These are phyloP conservation scores for Pyrenochaeta sp. DNA, from an alignment of 2,329 filamentous ascomycete species.

Conservation along the genomic window DNA sequence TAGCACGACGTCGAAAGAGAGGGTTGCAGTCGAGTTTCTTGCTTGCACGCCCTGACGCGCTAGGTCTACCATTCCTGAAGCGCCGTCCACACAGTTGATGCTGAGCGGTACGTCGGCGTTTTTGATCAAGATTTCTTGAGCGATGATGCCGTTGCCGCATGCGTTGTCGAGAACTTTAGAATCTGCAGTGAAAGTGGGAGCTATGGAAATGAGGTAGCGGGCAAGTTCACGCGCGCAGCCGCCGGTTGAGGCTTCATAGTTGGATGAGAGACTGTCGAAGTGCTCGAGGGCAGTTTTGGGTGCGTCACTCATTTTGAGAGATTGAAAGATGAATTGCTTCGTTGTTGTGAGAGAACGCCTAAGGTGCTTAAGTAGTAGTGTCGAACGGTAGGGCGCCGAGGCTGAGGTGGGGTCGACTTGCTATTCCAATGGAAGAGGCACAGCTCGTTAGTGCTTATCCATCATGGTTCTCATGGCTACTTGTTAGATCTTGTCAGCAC, in stretches of 20 bases:
- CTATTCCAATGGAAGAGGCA: background rate
- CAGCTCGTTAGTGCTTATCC: background rate
- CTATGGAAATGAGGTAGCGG: conserved; percentile 18
- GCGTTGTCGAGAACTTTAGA: conserved; percentile 37
- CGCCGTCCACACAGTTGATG: conserved; percentile 18
- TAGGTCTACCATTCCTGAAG: conserved; percentile 16
- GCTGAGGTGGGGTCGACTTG: background rate
- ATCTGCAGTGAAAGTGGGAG: conserved; percentile 15
- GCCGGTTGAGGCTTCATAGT: conserved; percentile 24
- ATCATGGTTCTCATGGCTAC: background rate
- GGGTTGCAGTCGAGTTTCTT: background rate
- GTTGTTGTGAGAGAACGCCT: background rate
- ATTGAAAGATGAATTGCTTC: background rate
- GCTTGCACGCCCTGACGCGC: conserved; percentile 5
- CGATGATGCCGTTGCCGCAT: conserved; percentile 33
- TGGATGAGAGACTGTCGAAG: background rate
- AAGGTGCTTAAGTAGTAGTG: background rate
- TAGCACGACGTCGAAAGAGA: conserved; percentile 7
- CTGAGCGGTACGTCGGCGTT: conserved; percentile 2
- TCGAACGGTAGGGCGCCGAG: background rate
- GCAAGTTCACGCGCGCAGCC: conserved; percentile 26
- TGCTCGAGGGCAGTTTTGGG: background rate
- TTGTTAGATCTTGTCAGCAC: background rate
- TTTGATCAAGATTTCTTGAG: conserved; percentile 23
- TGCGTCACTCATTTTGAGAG: background rate